These are phyloP conservation scores for Tetrahymena borealis DNA, from an alignment of 73 alveolate species.

Conservation along the genomic window DNA sequence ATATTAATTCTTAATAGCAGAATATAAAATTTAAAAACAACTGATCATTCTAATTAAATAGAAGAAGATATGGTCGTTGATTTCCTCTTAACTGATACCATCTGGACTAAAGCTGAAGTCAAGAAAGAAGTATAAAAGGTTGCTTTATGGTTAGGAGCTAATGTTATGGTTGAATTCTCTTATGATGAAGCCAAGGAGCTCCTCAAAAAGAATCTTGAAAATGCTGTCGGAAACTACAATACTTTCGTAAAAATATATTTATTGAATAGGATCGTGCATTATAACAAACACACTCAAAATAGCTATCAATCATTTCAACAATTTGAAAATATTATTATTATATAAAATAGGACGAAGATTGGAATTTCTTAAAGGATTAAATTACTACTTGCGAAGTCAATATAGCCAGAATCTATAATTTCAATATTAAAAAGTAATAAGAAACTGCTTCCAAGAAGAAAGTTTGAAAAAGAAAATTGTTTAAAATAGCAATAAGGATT, in stretches of 20 bases:
- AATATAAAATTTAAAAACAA: background rate
- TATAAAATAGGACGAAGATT: slow-evolving; percentile 58
- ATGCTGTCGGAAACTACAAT: slow-evolving; percentile 63
- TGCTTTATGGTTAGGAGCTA: slow-evolving; percentile 92
- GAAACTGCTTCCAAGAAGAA: slow-evolving; percentile 3
- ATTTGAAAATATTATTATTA: too few relatives aligned
- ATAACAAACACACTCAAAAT: too few relatives aligned
- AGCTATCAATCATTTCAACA: too few relatives aligned
- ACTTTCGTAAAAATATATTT: slow-evolving; percentile 34
- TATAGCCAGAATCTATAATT: slow-evolving; percentile 85
- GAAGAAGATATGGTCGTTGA: slow-evolving; percentile 60
- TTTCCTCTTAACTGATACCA: slow-evolving; percentile 78
- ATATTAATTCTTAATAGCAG: background rate
- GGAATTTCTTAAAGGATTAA: slow-evolving; percentile 79
- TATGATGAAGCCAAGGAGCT: slow-evolving; percentile 75
- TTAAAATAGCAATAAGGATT: too few relatives aligned
- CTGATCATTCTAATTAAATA: slow-evolving; percentile 45
- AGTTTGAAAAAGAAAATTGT: background rate
- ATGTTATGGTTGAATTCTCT: slow-evolving; percentile 87
- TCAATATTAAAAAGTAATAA: slow-evolving; percentile 55
- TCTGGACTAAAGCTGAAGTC: slow-evolving; percentile 86
- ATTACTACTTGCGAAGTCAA: slow-evolving; percentile 90
- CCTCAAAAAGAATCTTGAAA: slow-evolving; percentile 60
- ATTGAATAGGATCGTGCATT: too few relatives aligned
- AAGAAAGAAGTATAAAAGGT: slow-evolving; percentile 72